Percentiles rank a stretch among this genome's conserved stretches.
These are phyloP conservation scores for Boletus coccyginus DNA, from an alignment of 768 basidiomycete genomes.

Conservation along the genomic window DNA sequence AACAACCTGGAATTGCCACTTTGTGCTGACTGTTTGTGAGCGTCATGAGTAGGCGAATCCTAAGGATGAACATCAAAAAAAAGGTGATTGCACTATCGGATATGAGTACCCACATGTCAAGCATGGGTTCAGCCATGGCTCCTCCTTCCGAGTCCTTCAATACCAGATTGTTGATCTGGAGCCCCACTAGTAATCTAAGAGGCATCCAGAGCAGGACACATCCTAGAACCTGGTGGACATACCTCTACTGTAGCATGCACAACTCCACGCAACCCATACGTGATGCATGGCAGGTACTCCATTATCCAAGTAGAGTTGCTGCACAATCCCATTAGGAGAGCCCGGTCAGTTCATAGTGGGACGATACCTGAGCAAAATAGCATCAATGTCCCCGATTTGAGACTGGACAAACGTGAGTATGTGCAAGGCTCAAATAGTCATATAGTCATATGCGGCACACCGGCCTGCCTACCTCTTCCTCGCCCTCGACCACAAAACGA, in stretches of 20 bases:
- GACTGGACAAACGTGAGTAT: conserved; percentile 43
- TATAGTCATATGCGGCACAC: no score
- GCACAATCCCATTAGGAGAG: not conserved
- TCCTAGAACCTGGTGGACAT: not conserved
- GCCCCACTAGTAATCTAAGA: conserved; percentile 62
- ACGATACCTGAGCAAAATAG: conserved; percentile 77
- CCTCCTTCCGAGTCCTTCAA: conserved; percentile 98
- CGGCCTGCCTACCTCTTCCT: conserved; percentile 91
- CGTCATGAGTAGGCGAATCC: conserved; percentile 76
- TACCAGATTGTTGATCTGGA: conserved; percentile 89
- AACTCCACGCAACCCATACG: conserved; percentile 93
- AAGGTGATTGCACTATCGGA: not conserved
- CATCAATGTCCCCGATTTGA: conserved; percentile 82
- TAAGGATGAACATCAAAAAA: conserved; percentile 25
- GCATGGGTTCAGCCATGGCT: conserved; percentile 83
- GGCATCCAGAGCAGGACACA: not conserved
- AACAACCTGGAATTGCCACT: conserved; percentile 78
- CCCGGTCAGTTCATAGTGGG: not conserved
- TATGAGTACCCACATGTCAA: conserved; percentile 67
- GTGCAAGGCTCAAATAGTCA: conserved; percentile 26
- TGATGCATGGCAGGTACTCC: conserved; percentile 88
- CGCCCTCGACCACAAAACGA: conserved; percentile 82
- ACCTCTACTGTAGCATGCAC: conserved; percentile 84
- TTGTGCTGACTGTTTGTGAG: conserved; percentile 55
- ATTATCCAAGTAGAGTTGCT: conserved; percentile 98